A percentile compares a stretch with the other conserved stretches of the same genome.
phyloP scores from a whole-genome alignment of 2,329 filamentous ascomycete genomes.

The Fonsecaea erecta region DNA sequence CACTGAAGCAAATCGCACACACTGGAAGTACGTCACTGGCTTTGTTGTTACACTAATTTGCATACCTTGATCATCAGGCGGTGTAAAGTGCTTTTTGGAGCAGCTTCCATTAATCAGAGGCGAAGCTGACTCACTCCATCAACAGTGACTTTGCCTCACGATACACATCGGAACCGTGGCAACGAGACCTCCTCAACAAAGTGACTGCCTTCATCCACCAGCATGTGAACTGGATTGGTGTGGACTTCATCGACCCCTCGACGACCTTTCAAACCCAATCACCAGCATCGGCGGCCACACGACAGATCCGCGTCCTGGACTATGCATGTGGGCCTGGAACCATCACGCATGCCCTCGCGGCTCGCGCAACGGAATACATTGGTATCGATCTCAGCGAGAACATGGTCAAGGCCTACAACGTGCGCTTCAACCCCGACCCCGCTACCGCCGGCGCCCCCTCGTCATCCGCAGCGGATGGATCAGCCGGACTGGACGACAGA shows the following conservation, averaged over 20 bases:
- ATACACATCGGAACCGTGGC: slow-evolving; percentile 35
- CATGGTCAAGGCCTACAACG: slow-evolving; percentile 73
- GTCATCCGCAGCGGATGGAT: slow-evolving; percentile 55
- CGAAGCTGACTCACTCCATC: slow-evolving; percentile 2
- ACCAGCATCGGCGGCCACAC: not conserved
- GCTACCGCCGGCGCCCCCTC: slow-evolving; percentile 47
- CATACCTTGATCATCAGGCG: not conserved
- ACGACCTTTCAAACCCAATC: slow-evolving; percentile 22
- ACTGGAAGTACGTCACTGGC: slow-evolving; percentile 35
- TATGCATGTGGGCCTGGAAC: slow-evolving; percentile 77
- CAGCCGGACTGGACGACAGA: slow-evolving; percentile 50
- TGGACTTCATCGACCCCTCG: slow-evolving; percentile 31
- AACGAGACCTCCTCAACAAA: slow-evolving; percentile 34
- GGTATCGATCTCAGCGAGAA: slow-evolving; percentile 73
- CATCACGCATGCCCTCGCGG: slow-evolving; percentile 56
- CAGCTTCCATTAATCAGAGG: not conserved
- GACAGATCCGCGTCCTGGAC: slow-evolving; percentile 60
- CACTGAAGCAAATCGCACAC: slow-evolving; percentile 32
- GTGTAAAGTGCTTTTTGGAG: not conserved
- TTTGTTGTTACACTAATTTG: not conserved
- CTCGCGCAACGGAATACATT: slow-evolving; percentile 65
- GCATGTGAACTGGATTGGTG: slow-evolving; percentile 35
- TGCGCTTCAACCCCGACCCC: slow-evolving; percentile 54
- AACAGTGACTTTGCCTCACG: slow-evolving; percentile 32
- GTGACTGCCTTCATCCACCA: slow-evolving; percentile 33